Base-by-base conservation (phyloP, 1,284 basidiomycete species). In the Wallemia mellicola region DNA sequence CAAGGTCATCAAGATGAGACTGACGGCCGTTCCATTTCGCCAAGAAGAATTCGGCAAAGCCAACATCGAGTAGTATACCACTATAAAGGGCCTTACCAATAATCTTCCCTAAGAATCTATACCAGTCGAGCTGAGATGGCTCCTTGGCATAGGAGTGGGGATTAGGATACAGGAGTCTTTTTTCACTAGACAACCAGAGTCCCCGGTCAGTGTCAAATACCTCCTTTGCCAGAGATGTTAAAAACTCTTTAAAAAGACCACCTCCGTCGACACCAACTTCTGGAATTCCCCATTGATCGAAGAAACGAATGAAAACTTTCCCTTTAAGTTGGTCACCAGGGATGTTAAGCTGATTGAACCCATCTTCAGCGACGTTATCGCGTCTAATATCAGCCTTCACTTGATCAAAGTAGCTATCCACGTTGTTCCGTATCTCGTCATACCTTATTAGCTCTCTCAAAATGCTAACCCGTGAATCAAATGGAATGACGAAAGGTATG, bases 161-260 rank as follows among this genome's bases (percentile, higher is more conserved):
- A 66, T 91, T 92, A 0, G 92, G 92, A 68, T 95, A 98, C 58
- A 98, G 73, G 70, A 95, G 87, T 61, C 94, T 86, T 67, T 86
- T 80, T 68, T 81, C 78, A 59, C 83, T 98, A 27, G 79, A 80
- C 54, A 89, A 73, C 92, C 92, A 99, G 15, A 99, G 72, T 1
- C 94, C 94, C 19, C 88, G 79, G 66, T 96, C 80, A 0, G 84
- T 84, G 66, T 99, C 88, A 64, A 98, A 96, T 0, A 85, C 91
- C 68, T 96, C 89, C 66, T 85, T 88, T 60, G 80, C 82, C 24
- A 95, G 70, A 15, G 81, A 83, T 59, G 15, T 96, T 66, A 98
- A 78, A 67, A 98, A 94, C 70, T 96, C 94, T 68, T 98, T 99
- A 74, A 95, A 96, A 7, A 98, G 79, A 0, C 94, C 92, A 1